These are phyloP conservation scores for Sporothrix brasiliensis DNA, from an alignment of 2,329 filamentous ascomycete genomes.

Conservation along the genomic window DNA sequence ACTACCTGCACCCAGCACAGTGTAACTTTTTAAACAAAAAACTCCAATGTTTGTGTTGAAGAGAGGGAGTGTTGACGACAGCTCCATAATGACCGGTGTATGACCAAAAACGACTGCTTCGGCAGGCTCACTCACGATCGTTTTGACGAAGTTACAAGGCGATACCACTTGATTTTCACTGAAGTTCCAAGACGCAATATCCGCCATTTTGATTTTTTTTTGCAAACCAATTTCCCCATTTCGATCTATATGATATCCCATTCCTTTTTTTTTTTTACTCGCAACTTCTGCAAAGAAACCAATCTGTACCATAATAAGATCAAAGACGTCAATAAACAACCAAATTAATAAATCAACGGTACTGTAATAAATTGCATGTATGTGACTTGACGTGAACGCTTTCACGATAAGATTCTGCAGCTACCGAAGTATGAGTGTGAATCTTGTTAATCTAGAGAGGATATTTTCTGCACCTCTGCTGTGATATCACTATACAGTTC, in stretches of 20 bases:
- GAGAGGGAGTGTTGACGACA: background rate
- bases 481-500: constrained; percentile 10
- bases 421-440: too few species aligned
- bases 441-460: too few species aligned
- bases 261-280: background rate
- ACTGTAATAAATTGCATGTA: background rate
- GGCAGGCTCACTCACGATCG: constrained; percentile 14
- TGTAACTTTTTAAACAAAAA: background rate
- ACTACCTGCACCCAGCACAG: background rate
- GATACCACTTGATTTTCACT: background rate
- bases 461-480: background rate
- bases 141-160: constrained; percentile 7
- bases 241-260: constrained; percentile 24
- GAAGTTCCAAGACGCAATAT: background rate
- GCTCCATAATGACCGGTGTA: constrained; percentile 24
- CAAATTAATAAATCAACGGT: background rate
- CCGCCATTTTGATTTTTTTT: background rate
- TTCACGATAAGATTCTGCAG: too few species aligned
- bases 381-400: too few species aligned
- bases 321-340: background rate
- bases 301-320: constrained; percentile 17
- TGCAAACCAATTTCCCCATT: background rate
- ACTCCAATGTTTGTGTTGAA: background rate
- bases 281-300: background rate
- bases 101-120: constrained; percentile 3